Conservation (phyloP, 2,329 filamentous ascomycete species). For the Polychaeton citri region DNA sequence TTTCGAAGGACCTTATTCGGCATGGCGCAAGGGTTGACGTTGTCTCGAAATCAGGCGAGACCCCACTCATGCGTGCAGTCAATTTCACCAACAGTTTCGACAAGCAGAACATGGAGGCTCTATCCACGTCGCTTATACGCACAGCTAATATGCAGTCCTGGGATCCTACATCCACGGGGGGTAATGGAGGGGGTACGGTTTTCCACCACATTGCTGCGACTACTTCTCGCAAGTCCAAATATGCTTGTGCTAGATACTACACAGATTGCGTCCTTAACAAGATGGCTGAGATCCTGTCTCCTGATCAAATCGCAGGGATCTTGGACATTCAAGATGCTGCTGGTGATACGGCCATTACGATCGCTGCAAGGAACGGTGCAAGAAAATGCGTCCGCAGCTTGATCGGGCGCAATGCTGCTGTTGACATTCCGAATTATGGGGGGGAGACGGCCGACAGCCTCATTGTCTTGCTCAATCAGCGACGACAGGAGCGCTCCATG, state of each 20-base stretch:
- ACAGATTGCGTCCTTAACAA: constrained; percentile 82
- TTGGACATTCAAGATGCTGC: constrained; percentile 73
- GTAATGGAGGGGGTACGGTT: constrained; percentile 54
- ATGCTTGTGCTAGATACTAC: constrained; percentile 84
- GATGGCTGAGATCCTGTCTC: constrained; percentile 63
- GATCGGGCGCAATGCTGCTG: constrained; percentile 65
- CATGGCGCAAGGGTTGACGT: constrained; percentile 56
- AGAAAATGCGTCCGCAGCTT: constrained; percentile 57
- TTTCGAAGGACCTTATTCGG: constrained; percentile 74
- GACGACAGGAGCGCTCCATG: constrained; percentile 43
- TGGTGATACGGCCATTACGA: constrained; percentile 82
- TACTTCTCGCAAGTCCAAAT: constrained; percentile 73
- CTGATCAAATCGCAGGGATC: constrained; percentile 61
- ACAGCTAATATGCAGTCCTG: constrained; percentile 71
- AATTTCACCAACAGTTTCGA: constrained; percentile 96
- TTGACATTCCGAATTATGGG: constrained; percentile 68
- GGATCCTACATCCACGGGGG: constrained; percentile 24
- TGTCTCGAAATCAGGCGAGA: constrained; percentile 55
- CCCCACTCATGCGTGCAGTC: constrained; percentile 85
- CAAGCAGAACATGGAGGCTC: constrained; percentile 74
- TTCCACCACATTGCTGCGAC: constrained; percentile 91
- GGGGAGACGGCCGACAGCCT: constrained; percentile 76
- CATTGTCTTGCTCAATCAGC: constrained; percentile 58
- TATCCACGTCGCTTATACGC: constrained; percentile 70
- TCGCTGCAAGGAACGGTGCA: constrained; percentile 75